Conservation (phyloP, 176 grass and related monocot genomes). For the Eremochloa ophiuroides region DNA sequence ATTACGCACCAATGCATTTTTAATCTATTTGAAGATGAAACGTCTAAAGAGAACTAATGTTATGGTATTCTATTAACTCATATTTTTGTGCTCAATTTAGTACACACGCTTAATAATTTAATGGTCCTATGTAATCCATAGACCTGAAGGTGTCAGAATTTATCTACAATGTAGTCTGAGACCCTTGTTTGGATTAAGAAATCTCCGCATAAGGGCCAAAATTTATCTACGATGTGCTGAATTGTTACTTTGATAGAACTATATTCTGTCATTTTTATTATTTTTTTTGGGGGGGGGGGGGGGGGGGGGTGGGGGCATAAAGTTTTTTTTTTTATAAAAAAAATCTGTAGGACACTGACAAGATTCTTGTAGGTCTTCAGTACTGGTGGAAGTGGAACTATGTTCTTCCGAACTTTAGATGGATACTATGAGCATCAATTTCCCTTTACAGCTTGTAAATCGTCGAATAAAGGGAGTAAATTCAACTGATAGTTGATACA, state of each 20-base stretch:
- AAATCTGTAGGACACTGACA: too few relatives aligned
- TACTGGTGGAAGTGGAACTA: not conserved
- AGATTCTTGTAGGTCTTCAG: not conserved
- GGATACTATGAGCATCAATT: not conserved
- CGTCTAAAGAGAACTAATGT: not conserved
- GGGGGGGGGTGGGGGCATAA: not conserved
- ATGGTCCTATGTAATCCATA: not conserved
- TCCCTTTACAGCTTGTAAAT: not conserved
- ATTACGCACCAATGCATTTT: not conserved
- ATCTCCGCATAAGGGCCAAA: not conserved
- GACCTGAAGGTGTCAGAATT: not conserved
- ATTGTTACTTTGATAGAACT: not conserved
- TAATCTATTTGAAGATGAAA: not conserved
- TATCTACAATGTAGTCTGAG: not conserved
- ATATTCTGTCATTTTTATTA: constrained; percentile 14
- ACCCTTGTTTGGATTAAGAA: not conserved
- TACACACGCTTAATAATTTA: not conserved
- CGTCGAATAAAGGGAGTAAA: not conserved
- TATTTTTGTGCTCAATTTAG: not conserved
- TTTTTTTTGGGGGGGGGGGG: too few relatives aligned
- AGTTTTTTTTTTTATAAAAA: too few relatives aligned
- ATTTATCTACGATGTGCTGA: not conserved
- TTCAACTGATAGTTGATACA: not conserved
- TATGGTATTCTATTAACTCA: not conserved
- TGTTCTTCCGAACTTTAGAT: not conserved